Conservation (phyloP, 192 early-diverging fungal genomes). For the Anaeromyces robustus region DNA sequence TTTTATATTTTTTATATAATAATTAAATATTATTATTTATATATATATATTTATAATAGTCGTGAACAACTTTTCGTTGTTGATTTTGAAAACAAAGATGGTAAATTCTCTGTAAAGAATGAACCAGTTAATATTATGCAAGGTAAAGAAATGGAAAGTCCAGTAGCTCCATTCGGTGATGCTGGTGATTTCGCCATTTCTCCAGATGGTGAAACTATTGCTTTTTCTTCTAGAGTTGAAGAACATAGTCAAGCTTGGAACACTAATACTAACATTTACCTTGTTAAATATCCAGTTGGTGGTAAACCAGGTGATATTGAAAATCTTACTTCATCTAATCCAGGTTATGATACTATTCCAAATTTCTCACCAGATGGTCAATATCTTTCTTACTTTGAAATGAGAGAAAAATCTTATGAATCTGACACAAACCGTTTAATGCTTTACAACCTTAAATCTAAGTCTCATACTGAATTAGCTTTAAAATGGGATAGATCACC, state of each 20-base stretch:
- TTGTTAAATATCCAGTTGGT: constrained; percentile 19
- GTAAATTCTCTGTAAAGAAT: constrained; percentile 13
- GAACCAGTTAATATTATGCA: constrained; percentile 34
- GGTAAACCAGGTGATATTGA: background rate
- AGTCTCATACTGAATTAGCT: constrained; percentile 7
- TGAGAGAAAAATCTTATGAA: constrained; percentile 47
- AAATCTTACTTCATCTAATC: constrained; percentile 15
- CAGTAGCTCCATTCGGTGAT: constrained; percentile 35
- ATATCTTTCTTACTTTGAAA: constrained; percentile 57
- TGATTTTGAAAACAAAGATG: background rate
- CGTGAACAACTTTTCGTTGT: constrained; percentile 14
- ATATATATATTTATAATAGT: background rate
- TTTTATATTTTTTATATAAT: too few species aligned
- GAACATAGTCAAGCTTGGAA: constrained; percentile 52
- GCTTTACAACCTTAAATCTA: constrained; percentile 21
- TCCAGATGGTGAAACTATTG: constrained; percentile 36
- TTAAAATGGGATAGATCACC: constrained; percentile 38
- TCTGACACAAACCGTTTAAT: constrained; percentile 59
- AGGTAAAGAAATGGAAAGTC: constrained; percentile 16
- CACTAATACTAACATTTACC: constrained; percentile 57
- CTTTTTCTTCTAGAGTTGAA: constrained; percentile 55
- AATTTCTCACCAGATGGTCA: constrained; percentile 45
- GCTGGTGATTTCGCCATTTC: constrained; percentile 45
- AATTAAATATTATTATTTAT: too few species aligned
- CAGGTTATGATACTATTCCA: constrained; percentile 46